Percentiles rank a stretch among this genome's conserved stretches.
Evolutionary conservation across 2,329 filamentous ascomycete genomes (phyloP).

Genomic region (Canariomyces notabilis): DNA sequence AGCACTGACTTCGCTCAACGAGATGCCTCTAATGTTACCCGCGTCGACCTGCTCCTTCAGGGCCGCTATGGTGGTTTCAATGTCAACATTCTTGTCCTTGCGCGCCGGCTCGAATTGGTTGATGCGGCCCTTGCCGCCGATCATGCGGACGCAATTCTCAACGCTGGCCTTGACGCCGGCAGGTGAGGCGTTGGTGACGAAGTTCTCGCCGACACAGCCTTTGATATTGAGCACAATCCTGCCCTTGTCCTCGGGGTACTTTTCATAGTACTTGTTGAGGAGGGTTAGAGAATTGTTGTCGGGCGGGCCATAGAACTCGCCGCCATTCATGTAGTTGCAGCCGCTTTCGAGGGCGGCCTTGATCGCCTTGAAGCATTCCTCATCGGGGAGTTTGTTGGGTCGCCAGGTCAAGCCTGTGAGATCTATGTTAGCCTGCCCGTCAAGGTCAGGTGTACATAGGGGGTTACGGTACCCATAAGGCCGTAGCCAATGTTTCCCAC

Average conservation of each 20-base stretch:
- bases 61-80: constrained; percentile 35
- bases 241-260: constrained; percentile 50
- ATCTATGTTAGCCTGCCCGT: background rate
- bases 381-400: constrained; percentile 24
- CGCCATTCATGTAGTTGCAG: constrained; percentile 27
- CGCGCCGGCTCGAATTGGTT: constrained; percentile 53
- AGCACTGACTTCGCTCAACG: constrained; percentile 39
- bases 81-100: constrained; percentile 37
- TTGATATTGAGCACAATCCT: constrained; percentile 54
- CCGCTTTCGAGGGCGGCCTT: constrained; percentile 37
- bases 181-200: constrained; percentile 39
- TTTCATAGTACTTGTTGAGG: constrained; percentile 49
- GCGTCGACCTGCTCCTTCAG: constrained; percentile 36
- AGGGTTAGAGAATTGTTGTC: constrained; percentile 49
- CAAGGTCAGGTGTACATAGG: background rate
- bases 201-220: constrained; percentile 37
- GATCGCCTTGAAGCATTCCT: constrained; percentile 39
- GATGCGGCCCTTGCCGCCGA: constrained; percentile 31
- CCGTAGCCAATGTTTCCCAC: constrained; percentile 50
- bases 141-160: constrained; percentile 39
- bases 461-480: constrained; percentile 43
- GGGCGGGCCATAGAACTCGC: constrained; percentile 47
- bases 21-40: constrained; percentile 41
- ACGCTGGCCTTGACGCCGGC: constrained; percentile 45
- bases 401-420: constrained; percentile 19